Evolutionary conservation across 116 monocot genomes (phyloP).

Genomic region (Phalaenopsis hybrid): DNA sequence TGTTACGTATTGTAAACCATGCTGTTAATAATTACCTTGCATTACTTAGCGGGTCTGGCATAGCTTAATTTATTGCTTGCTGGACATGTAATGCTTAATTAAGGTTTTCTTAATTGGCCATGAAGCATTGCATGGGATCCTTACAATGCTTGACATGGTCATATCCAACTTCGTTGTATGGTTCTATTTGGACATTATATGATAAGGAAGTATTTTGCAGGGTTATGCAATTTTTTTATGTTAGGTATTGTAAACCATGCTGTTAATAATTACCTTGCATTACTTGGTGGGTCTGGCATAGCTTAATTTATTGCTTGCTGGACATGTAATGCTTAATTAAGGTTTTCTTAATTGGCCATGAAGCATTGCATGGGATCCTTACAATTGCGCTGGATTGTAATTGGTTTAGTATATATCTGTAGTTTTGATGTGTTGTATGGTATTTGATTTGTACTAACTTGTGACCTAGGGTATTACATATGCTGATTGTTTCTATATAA

Average conservation of each 20-base stretch:
- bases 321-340: no score
- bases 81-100: no score
- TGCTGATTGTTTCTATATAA: background rate
- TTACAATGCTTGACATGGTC: background rate
- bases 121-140: background rate
- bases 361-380: no score
- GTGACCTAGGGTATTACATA: background rate
- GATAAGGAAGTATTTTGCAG: no score
- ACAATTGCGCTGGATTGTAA: background rate
- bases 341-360: no score
- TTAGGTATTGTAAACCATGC: no score
- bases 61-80: conserved; percentile 33
- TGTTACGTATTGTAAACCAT: background rate
- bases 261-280: no score
- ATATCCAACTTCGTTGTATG: background rate
- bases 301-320: no score
- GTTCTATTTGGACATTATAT: background rate
- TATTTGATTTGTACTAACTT: background rate
- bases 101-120: background rate
- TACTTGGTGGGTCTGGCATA: no score
- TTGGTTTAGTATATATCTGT: background rate
- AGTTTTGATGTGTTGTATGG: background rate
- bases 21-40: no score
- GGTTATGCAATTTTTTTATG: no score
- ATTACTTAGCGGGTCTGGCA: conserved; percentile 22